phyloP scores from a whole-genome alignment of 345 rosid species.

The Brassica rapa region DNA sequence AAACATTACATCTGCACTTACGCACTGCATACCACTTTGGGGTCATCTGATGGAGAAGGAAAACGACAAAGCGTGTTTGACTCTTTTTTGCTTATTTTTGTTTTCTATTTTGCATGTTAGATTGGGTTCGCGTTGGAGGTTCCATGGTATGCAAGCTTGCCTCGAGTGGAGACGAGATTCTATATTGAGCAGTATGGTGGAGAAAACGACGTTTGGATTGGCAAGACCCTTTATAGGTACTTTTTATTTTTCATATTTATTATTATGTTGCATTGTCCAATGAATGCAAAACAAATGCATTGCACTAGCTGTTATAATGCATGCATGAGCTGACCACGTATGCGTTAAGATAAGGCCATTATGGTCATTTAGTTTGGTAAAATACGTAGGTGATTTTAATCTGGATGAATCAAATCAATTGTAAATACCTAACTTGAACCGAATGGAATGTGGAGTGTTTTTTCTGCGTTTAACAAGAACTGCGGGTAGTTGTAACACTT shows the following conservation, averaged over 20 bases:
- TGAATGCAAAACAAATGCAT: conserved; percentile 19
- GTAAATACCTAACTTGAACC: not conserved
- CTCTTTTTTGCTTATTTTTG: not conserved
- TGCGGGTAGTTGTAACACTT: not conserved
- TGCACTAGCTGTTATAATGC: conserved; percentile 19
- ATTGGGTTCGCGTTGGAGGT: conserved; percentile 74
- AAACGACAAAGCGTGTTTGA: conserved; percentile 40
- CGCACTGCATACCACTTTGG: conserved; percentile 24
- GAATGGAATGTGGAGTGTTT: conserved; percentile 5
- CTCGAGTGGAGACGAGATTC: conserved; percentile 84
- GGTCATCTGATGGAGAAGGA: conserved; percentile 18
- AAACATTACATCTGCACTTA: conserved; percentile 5
- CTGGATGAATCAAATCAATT: conserved; percentile 1
- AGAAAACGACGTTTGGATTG: conserved; percentile 90
- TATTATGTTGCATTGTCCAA: not conserved
- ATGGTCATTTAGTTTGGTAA: not conserved
- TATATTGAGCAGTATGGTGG: conserved; percentile 95
- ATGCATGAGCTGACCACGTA: conserved; percentile 17
- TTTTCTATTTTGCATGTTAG: conserved; percentile 39
- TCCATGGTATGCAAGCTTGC: conserved; percentile 83
- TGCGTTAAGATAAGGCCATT: not conserved
- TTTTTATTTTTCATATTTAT: not conserved
- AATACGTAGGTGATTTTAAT: conserved; percentile 17
- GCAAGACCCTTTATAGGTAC: conserved; percentile 92
- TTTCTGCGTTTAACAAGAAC: not conserved